phyloP scores from a whole-genome alignment of 164 flowering plant genomes.

The Aristolochia contorta region DNA sequence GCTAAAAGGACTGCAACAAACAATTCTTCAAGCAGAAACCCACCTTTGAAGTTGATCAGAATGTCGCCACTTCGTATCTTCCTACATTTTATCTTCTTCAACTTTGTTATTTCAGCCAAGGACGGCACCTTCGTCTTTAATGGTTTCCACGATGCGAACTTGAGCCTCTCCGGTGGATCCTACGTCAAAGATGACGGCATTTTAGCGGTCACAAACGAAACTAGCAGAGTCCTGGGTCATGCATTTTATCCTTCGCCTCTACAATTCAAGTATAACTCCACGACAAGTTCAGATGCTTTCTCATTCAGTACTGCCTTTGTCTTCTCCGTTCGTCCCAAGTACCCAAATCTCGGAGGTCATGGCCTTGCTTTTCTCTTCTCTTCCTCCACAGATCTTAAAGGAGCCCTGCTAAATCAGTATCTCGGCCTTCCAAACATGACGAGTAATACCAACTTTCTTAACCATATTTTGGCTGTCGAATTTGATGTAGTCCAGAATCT shows the following conservation, averaged over 20 bases:
- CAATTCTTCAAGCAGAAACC: too few species aligned
- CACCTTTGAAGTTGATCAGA: too few species aligned
- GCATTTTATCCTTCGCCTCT: slow-evolving; percentile 10
- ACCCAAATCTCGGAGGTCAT: slow-evolving; percentile 21
- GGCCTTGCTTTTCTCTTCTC: slow-evolving; percentile 35
- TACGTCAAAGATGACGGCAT: too few species aligned
- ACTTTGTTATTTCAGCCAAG: too few species aligned
- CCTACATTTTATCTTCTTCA: too few species aligned
- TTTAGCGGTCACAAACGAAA: too few species aligned
- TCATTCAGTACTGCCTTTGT: slow-evolving; percentile 38
- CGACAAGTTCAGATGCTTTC: too few species aligned
- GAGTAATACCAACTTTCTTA: slow-evolving; percentile 5
- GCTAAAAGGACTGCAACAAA: too few species aligned
- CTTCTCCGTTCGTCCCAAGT: slow-evolving; percentile 18
- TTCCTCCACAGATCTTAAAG: slow-evolving; percentile 15
- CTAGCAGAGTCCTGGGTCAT: slow-evolving; percentile 12
- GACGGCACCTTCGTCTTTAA: too few species aligned
- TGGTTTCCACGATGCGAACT: too few species aligned
- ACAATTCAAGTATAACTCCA: slow-evolving; percentile 1
- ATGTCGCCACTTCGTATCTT: too few species aligned
- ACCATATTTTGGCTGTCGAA: slow-evolving; percentile 30
- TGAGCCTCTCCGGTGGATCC: too few species aligned
- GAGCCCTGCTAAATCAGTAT: slow-evolving; percentile 18
- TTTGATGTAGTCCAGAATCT: slow-evolving; percentile 27
- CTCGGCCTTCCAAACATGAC: slow-evolving; percentile 27